phyloP scores from a whole-genome alignment of 345 rosid genomes.

The Syzygium oleosum region DNA sequence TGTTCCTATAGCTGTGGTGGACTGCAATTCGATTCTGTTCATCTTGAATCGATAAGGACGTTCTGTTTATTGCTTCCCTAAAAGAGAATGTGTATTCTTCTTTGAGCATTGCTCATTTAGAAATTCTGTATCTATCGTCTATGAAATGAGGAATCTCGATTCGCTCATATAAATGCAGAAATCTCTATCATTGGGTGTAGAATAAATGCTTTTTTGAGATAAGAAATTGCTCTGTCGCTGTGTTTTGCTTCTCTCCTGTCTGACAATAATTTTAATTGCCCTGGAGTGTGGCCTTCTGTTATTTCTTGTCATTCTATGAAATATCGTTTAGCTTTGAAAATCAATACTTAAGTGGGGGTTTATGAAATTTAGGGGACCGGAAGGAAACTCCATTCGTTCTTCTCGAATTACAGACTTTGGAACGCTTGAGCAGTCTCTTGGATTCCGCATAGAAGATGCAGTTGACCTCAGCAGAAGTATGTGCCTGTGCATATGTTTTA shows the following conservation, averaged over 20 bases:
- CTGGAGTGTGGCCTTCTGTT: neutral
- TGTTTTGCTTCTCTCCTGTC: neutral
- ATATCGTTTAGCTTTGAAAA: neutral
- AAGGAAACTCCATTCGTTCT: slow-evolving; percentile 20
- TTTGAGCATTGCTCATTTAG: neutral
- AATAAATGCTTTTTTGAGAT: neutral
- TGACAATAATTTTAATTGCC: neutral
- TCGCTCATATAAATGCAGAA: too few species aligned
- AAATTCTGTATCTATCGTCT: neutral
- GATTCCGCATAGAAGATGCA: slow-evolving; percentile 36
- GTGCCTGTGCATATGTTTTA: neutral
- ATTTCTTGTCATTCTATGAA: neutral
- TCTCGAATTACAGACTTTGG: slow-evolving; percentile 36
- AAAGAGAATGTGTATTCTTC: neutral
- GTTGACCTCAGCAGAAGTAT: slow-evolving; percentile 46
- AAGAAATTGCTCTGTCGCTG: neutral
- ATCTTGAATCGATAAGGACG: neutral
- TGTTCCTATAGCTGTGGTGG: neutral
- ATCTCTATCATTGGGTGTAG: neutral
- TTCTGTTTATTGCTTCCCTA: neutral
- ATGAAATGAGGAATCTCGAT: neutral
- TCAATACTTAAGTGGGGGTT: neutral
- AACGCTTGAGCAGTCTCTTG: slow-evolving; percentile 35
- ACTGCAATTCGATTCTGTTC: neutral
- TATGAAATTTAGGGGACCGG: slow-evolving; percentile 28